phyloP scores from a whole-genome alignment of 495 filamentous ascomycete species.

The Aspergillus hancockii region DNA sequence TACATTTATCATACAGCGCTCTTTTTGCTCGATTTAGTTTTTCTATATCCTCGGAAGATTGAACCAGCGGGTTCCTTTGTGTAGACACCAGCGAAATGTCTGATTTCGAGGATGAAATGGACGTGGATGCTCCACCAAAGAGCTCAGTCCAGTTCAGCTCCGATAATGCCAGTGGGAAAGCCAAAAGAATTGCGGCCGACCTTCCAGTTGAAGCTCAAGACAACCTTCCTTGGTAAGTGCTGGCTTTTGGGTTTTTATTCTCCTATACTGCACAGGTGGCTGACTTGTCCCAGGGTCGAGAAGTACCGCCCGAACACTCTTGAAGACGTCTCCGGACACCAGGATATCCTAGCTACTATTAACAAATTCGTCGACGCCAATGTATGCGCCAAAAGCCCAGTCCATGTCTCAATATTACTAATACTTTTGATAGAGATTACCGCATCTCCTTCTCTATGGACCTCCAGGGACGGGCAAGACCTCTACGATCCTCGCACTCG shows the following conservation, averaged over 20 bases:
- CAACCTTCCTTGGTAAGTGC: constrained; percentile 80
- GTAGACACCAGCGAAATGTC: constrained; percentile 62
- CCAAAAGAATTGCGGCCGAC: constrained; percentile 89
- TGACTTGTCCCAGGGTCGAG: constrained; percentile 71
- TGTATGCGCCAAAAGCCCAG: constrained; percentile 38
- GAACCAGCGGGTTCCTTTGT: neutral
- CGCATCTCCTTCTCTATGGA: constrained; percentile 96
- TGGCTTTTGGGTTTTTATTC: neutral
- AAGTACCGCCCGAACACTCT: constrained; percentile 92
- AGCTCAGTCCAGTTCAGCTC: constrained; percentile 58
- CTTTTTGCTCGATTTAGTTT: neutral
- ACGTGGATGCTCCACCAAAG: constrained; percentile 64
- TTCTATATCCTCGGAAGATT: neutral
- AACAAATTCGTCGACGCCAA: constrained; percentile 95
- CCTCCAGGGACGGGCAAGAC: constrained; percentile 97
- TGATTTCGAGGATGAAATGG: constrained; percentile 90
- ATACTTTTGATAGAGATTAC: constrained; percentile 60
- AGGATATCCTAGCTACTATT: constrained; percentile 95
- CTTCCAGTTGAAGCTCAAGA: constrained; percentile 93
- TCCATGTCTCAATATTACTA: neutral
- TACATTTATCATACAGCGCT: constrained; percentile 6
- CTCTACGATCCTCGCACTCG: constrained; percentile 88
- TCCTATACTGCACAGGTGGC: constrained; percentile 6
- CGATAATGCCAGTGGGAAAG: constrained; percentile 68
- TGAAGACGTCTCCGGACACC: constrained; percentile 93